Conservation (phyloP, 305 asterid genomes). For the Fraxinus sp. region DNA sequence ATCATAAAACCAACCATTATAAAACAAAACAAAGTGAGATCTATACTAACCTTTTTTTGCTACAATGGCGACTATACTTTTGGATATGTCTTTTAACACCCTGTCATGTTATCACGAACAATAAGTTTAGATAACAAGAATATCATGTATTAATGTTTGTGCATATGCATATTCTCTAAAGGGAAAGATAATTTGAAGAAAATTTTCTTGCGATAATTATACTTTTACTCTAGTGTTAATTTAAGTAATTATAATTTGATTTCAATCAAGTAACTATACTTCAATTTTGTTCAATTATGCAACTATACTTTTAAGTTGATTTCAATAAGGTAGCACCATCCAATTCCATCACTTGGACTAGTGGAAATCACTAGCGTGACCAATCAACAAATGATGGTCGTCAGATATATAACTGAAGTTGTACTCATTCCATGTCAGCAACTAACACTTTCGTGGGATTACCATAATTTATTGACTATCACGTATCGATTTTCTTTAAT, state of each 20-base stretch:
- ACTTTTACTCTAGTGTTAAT: not conserved
- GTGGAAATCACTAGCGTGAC: not conserved
- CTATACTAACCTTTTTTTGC: constrained; percentile 59
- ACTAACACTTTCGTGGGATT: not conserved
- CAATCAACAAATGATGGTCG: not conserved
- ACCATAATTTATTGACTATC: too few species aligned
- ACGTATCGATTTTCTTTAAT: too few species aligned
- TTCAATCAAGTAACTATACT: not conserved
- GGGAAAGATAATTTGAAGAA: not conserved
- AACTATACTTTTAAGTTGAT: not conserved
- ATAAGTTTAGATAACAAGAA: not conserved
- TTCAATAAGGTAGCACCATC: not conserved
- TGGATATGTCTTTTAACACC: constrained; percentile 69
- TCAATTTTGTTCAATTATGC: too few species aligned
- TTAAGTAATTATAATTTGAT: too few species aligned
- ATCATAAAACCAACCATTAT: not conserved
- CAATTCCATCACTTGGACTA: not conserved
- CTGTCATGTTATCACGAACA: constrained; percentile 29
- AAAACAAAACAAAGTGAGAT: not conserved
- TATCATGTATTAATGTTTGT: not conserved
- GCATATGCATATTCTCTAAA: not conserved
- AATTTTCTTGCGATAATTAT: not conserved
- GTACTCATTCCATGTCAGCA: not conserved
- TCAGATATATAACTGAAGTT: too few species aligned
- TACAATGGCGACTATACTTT: constrained; percentile 60